Base-by-base conservation (phyloP, 805 yeast species). In the Blastobotrys mokoenaii region DNA sequence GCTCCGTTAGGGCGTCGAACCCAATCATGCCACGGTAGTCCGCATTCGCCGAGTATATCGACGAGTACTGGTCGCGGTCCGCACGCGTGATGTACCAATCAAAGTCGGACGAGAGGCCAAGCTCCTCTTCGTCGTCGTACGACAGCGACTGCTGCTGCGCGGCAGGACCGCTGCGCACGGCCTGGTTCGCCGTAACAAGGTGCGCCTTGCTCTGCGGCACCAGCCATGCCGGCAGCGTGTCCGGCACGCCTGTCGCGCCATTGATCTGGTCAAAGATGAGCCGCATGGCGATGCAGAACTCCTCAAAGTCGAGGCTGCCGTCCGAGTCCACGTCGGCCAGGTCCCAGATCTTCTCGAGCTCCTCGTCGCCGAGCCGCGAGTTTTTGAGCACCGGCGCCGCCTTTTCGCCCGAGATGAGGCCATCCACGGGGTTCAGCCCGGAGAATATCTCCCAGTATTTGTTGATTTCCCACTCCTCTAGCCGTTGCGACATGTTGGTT, bases 401-500 rank as follows among this genome's bases (percentile, higher is more conserved):
- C 61, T 83, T 81, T 47, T 84, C 93, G 41, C 96, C 96, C 17
- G 82, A 73, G 30, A 93, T 73, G 60, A 83, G 80, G 60, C 86
- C 88, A 45, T 79, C 76, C 31, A 67, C 78, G 0, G 99, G 98
- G 51, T 78, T 77, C 57, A 93, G 76, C 11, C 96, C 95, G 52
- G 82, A 79, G 71, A 93, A 93, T 40, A 93, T 89, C 65, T 93
- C 95, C 98, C 98, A 93, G 72, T 88, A 93, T 68, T 90, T 90
- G 59, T 88, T 84, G 57, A 89, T 88, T 66, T 93, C 98, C 84
- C 95, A 88, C 56, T 88, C 93, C 63, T 87, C 96, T 49, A 88
- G 67, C 51, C 84, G 79, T 14, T 22, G 27, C 27, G 52, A 39
- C 56, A 52, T 52, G 38, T 40, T 40, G 38, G 11, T 39, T 15